A percentile compares a stretch with the other conserved stretches of the same genome.
These are phyloP conservation scores for Penicillium nucicola DNA, from an alignment of 495 filamentous ascomycete species.

Conservation along the genomic window DNA sequence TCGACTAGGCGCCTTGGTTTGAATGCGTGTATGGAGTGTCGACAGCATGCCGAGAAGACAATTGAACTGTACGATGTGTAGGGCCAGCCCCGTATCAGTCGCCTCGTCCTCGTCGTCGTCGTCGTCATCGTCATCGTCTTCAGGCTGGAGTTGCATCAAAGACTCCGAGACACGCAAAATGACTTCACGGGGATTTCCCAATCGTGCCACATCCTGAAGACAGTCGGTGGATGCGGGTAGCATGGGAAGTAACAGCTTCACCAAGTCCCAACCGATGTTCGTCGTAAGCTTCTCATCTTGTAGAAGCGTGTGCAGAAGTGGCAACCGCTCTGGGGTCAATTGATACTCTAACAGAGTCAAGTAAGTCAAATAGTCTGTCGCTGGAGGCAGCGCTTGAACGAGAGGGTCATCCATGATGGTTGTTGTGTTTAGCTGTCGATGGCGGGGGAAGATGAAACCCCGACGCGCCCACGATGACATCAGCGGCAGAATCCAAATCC, in stretches of 20 bases:
- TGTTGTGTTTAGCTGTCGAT: constrained; percentile 7
- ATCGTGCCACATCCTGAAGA: constrained; percentile 70
- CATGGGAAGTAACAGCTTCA: constrained; percentile 76
- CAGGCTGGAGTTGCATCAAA: constrained; percentile 55
- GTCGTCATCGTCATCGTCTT: constrained; percentile 51
- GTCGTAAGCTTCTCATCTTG: constrained; percentile 80
- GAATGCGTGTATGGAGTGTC: constrained; percentile 82
- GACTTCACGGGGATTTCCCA: constrained; percentile 92
- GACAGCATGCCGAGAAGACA: constrained; percentile 75
- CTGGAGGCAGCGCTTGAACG: constrained; percentile 59
- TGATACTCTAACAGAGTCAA: constrained; percentile 85
- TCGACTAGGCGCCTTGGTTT: constrained; percentile 85
- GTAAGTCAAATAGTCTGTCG: constrained; percentile 81
- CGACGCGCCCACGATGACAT: constrained; percentile 6
- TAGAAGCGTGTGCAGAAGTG: constrained; percentile 71
- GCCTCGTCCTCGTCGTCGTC: constrained; percentile 46
- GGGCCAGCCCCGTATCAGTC: not conserved
- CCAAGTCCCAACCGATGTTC: constrained; percentile 95
- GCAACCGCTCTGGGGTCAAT: constrained; percentile 71
- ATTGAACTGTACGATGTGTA: constrained; percentile 60
- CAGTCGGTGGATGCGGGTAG: constrained; percentile 70
- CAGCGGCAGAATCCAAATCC: constrained; percentile 5
- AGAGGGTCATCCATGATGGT: constrained; percentile 39
- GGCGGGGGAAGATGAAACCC: constrained; percentile 7
- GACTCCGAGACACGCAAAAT: constrained; percentile 83